Base-by-base conservation (phyloP, 192 early-diverging fungal genomes). In the Backusella parvicylindrica region DNA sequence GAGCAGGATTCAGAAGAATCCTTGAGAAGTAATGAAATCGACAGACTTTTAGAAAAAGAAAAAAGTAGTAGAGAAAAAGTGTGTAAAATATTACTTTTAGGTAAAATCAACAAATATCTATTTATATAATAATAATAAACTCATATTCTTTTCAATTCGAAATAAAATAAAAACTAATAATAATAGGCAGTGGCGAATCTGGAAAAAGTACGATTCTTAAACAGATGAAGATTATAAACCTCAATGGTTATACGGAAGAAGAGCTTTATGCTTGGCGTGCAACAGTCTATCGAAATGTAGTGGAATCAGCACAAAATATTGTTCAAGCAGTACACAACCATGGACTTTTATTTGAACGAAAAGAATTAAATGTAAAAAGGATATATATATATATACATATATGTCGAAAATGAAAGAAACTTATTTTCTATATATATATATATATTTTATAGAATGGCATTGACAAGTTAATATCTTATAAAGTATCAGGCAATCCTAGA, bases 221-320 rank as follows among this genome's bases (percentile, higher is more conserved):
- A 79, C 95, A 97, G 81, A 97, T 97, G 95, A 96, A 95, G 84
- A 94, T 97, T 78, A 95, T 97, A 76, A 93, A 97, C 83, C 93
- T 94, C 81, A 91, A 93, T 68, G 95, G 94, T 8, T 96, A 95
- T 81, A 92, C 93, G 15, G 81, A 83, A 79, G 92, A 94, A 33
- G 95, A 96, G 73, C 80, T 94, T 37, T 84, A 88, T 65, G 79
- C 88, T 37, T 94, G 90, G 82, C 87, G 88, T 38, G 79, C 91
- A 72, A 94, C 93, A 3, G 88, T 97, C 53, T 92, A 91, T 82
- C 93, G 93, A 75, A 97, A 95, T 81, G 83, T 92, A 23, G 79
- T 96, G 32, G 94, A 95, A 76, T 92, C 91, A 73, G 93, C 92
- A 68, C 93, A 94, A 76, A 87, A 88, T 33, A 80, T 96, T 60